These are phyloP conservation scores for Hypoxylon sp. DNA, from an alignment of 2,329 filamentous ascomycete genomes.

Conservation along the genomic window DNA sequence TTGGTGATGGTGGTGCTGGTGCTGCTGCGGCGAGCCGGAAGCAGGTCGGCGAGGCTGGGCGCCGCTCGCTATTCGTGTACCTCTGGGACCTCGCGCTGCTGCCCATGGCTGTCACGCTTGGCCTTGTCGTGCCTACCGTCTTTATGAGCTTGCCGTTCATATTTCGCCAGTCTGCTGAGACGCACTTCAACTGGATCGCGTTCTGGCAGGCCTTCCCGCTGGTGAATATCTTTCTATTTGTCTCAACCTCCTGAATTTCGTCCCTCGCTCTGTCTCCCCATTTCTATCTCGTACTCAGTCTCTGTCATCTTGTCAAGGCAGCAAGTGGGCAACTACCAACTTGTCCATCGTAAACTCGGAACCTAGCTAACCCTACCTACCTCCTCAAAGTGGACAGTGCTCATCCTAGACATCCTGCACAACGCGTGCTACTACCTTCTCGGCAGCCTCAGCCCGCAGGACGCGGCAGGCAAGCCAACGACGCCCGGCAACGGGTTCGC, in stretches of 20 bases:
- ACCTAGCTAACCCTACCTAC: too few relatives aligned
- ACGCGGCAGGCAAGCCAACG: constrained; percentile 36
- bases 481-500: constrained; percentile 40
- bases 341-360: too few relatives aligned
- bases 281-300: too few relatives aligned
- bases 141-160: constrained; percentile 42
- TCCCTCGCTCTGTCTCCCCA: too few relatives aligned
- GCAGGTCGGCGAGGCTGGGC: constrained; percentile 34
- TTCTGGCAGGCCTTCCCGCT: constrained; percentile 43
- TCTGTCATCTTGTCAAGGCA: too few relatives aligned
- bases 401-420: constrained; percentile 37
- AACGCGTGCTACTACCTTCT: constrained; percentile 36
- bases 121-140: constrained; percentile 39
- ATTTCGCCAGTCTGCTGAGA: constrained; percentile 35
- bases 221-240: background rate
- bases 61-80: constrained; percentile 39
- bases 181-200: constrained; percentile 44
- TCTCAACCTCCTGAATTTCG: background rate
- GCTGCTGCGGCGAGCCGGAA: constrained; percentile 11
- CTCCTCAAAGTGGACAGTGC: constrained; percentile 26
- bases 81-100: constrained; percentile 45
- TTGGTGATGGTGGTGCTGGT: too few relatives aligned
- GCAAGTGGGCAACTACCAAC: too few relatives aligned
- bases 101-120: constrained; percentile 40
- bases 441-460: constrained; percentile 36